A percentile compares a stretch with the other conserved stretches of the same genome.
Conservation (phyloP, 805 yeast genomes). For the Metschnikowia gruessii region DNA sequence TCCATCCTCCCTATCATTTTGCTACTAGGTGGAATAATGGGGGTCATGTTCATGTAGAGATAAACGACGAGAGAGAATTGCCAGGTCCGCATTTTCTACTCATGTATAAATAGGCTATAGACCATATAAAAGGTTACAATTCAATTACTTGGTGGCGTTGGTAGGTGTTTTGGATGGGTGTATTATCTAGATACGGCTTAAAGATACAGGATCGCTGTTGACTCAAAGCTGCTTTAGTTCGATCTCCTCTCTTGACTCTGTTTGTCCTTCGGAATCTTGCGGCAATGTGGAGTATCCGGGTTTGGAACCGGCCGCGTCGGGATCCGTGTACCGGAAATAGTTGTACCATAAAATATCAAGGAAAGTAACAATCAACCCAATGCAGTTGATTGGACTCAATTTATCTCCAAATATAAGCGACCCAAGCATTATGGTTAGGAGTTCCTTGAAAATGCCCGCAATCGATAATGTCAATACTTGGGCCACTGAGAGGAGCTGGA, state of each 20-base stretch:
- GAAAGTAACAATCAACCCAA: conserved; percentile 75
- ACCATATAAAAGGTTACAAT: not conserved
- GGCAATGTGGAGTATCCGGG: conserved; percentile 12
- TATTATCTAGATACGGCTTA: not conserved
- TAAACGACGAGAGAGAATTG: not conserved
- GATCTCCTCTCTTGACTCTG: conserved; percentile 9
- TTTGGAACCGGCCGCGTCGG: conserved; percentile 11
- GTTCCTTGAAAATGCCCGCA: conserved; percentile 91
- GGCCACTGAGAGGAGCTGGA: conserved; percentile 74
- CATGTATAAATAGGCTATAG: not conserved
- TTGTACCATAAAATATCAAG: conserved; percentile 83
- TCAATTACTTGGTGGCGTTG: not conserved
- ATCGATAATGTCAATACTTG: conserved; percentile 83
- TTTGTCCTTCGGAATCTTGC: conserved; percentile 10
- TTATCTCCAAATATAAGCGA: conserved; percentile 69
- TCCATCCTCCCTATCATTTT: conserved; percentile 3
- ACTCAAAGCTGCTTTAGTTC: conserved; percentile 17
- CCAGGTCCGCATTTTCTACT: too few species aligned
- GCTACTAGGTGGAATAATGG: conserved; percentile 11
- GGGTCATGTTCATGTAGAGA: conserved; percentile 2
- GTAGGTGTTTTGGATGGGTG: not conserved
- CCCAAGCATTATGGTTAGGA: conserved; percentile 75
- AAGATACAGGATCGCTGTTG: not conserved
- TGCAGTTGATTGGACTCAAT: conserved; percentile 60
- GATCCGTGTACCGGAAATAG: conserved; percentile 47